Evolutionary conservation across 495 filamentous ascomycete genomes (phyloP), one percentile per base, ranked within the genome.

Genomic region (Patellaria atrata): DNA sequence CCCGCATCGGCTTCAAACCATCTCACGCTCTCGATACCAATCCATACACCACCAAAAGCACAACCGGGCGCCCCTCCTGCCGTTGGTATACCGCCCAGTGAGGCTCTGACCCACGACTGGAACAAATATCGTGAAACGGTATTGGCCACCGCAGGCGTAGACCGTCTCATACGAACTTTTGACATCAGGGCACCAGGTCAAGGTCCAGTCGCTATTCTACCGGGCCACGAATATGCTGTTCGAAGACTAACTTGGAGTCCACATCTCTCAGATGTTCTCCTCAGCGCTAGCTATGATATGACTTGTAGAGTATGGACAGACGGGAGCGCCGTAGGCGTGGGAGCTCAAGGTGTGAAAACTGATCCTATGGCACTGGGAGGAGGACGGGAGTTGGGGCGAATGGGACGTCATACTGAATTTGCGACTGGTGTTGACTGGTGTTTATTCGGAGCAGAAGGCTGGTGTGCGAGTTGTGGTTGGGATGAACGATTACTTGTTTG

Each of bases 351-450:
- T 45, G 12, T 37, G 5, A 41, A 25, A 14, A 38, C 35, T 23
- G 40, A 37, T 7, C 32, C 61, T 43, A 37, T 53, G 57, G 28
- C 39, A 23, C 33, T 33, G 22, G 57, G 65, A 3, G 54, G 65
- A 13, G 82, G 79, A 6, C 61, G 64, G 16, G 73, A 94, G 58
- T 50, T 96, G 40, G 91, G 85, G 3, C 60, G 82, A 9, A 94
- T 97, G 86, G 79, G 74, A 28, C 63, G 69, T 25, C 89, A 97
- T 59, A 91, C 86, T 1, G 89, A 97, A 61, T 97, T 97, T 55
- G 84, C 75, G 19, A 94, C 81, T n/a, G 89, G 89, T 12, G 81
- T 94, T 7, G 89, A 96, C 52, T 97, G 89, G 89, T 94, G 89
- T 59, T 55, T 97, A 20, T 97, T 97, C 55, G 89, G 89, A 4